Base-by-base conservation (phyloP, 768 basidiomycete species). In the Rhodotorula paludigena region DNA sequence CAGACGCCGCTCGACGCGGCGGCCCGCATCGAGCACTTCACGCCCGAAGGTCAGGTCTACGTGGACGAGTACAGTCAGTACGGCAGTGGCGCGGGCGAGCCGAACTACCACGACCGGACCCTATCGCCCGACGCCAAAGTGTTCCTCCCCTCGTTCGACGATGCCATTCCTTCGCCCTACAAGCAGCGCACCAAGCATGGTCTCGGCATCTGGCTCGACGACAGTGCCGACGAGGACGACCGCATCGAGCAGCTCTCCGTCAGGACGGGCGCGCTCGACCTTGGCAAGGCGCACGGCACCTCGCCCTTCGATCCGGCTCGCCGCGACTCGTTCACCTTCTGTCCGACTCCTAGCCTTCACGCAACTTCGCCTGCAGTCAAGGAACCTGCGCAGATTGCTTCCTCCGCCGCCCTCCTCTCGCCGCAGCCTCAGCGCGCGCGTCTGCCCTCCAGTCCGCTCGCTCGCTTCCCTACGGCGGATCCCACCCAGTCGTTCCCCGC, bases 281-380 rank as follows among this genome's bases (percentile, higher is more conserved):
- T 51, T 21, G 18, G 32, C 49, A 51, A 51, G 32, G 10, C 49
- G 4, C n/a, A 10, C 9, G 23, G 14, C 30, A 15, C 30, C 16
- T 18, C 49, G 16, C 5, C 45, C 14, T 4, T 25, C 38, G 44
- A 63, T n/a, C n/a, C n/a, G 30, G 33, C 57, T 1, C 52, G 52
- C 23, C 52, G 52, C 33, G 61, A 68, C 60, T 68, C 66, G 36
- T 68, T 68, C 66, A 63, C 66, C 3, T 68, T 68, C 51, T 59
- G 25, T 45, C 61, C 60, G 0, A 41, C 66, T 21, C 57, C 66
- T 45, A 44, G 38, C 11, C 48, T 41, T 32, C 30, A 20, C 28
- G 7, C 21, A 20, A 23, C 7, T 7, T 53, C 52, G 23, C 42
- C 61, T 11, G 33, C 51, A 23, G 12, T 23, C 23, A 28, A 9